Conservation (phyloP, 1,139 yeast species). For the Pichia inconspicua region DNA sequence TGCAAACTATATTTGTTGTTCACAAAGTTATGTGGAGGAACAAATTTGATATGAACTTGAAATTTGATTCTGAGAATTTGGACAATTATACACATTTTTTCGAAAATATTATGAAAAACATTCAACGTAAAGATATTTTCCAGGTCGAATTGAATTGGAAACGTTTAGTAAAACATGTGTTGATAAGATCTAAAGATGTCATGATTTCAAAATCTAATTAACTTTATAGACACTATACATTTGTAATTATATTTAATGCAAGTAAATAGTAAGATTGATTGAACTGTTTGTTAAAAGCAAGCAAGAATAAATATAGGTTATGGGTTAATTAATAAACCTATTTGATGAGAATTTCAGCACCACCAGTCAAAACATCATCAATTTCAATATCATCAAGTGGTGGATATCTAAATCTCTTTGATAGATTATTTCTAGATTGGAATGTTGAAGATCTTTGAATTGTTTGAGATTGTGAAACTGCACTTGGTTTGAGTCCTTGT, state of each 20-base stretch:
- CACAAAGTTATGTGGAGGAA: conserved; percentile 22
- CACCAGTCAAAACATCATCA: conserved; percentile 68
- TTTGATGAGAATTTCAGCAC: conserved; percentile 41
- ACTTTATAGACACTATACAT: not conserved
- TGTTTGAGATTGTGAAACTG: conserved; percentile 1
- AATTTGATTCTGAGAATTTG: conserved; percentile 16
- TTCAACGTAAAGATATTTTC: conserved; percentile 12
- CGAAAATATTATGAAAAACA: conserved; percentile 23
- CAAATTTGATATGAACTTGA: conserved; percentile 17
- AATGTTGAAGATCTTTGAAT: conserved; percentile 19
- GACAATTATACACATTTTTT: conserved; percentile 24
- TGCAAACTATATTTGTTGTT: conserved; percentile 21
- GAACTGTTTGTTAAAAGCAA: not conserved
- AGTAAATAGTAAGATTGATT: not conserved
- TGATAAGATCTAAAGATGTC: conserved; percentile 3
- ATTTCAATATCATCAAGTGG: conserved; percentile 59
- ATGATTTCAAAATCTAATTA: not conserved
- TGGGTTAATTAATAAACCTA: not conserved
- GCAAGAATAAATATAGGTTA: not conserved
- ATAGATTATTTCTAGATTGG: conserved; percentile 53
- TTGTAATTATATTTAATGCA: not conserved
- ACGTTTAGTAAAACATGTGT: conserved; percentile 10
- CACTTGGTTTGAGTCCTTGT: conserved; percentile 40
- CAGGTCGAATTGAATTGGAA: conserved; percentile 15
- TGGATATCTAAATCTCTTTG: conserved; percentile 61